Evolutionary conservation across 306 rosid species (phyloP).

Genomic region (Acmispon strigosus): DNA sequence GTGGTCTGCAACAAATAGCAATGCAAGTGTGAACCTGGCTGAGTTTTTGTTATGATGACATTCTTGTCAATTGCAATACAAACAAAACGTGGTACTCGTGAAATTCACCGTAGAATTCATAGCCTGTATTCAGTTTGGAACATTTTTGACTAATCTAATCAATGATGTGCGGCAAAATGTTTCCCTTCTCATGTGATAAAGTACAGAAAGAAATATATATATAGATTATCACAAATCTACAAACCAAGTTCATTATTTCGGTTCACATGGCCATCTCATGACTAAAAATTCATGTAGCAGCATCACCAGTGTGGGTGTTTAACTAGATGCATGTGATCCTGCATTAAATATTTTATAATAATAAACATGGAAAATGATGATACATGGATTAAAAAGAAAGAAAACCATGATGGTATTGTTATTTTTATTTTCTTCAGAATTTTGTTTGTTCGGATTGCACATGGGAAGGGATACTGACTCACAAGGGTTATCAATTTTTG

Average conservation of each 20-base stretch:
- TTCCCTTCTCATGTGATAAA: neutral
- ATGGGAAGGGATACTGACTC: slow-evolving; percentile 11
- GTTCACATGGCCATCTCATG: neutral
- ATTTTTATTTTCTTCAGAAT: neutral
- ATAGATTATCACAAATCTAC: neutral
- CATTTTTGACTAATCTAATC: neutral
- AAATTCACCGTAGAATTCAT: neutral
- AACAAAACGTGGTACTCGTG: neutral
- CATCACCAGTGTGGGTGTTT: neutral
- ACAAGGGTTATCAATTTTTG: slow-evolving; percentile 13
- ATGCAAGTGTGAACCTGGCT: too few species aligned
- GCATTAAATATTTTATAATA: slow-evolving; percentile 15
- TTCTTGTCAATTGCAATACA: neutral
- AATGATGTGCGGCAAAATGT: neutral
- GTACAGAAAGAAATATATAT: neutral
- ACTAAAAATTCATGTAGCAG: neutral
- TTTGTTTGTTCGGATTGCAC: slow-evolving; percentile 18
- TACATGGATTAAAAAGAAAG: neutral
- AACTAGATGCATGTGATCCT: slow-evolving; percentile 4
- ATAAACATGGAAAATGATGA: slow-evolving; percentile 25
- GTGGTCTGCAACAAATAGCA: neutral
- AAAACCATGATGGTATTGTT: neutral
- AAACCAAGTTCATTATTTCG: neutral
- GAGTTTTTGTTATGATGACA: neutral
- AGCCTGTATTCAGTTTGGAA: neutral